Base-by-base conservation (phyloP, 768 basidiomycete genomes). In the Gautieria morchelliformis region DNA sequence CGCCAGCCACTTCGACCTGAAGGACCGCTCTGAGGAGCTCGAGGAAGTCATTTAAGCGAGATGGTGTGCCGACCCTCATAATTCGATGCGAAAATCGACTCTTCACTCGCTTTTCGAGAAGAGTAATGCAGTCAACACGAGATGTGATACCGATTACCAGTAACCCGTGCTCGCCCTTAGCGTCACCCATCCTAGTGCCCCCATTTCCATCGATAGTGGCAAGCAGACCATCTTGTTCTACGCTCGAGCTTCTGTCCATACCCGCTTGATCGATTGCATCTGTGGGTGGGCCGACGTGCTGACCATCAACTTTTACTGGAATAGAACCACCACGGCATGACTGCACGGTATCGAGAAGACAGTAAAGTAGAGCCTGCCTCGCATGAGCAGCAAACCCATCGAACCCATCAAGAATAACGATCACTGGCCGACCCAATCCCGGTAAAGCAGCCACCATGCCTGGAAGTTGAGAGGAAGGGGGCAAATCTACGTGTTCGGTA, bases 41-140 rank as follows among this genome's bases (percentile, higher is more conserved):
- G 12, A 80, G 66, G 76, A 85, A 87, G 17, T 70, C 70, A 4
- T 72, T 69, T 0, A 83, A 59, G 9, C 71, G 72, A 5, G 71
- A 64, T 2, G 85, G 82, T 14, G 87, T 80, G 0, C 82, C 78
- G 6, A 90, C 84, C 48, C 90, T 81, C 56, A 94, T 76, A 64
- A 92, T 89, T 56, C 96, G 78, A 33, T 93, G 92, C 1, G 94
- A 97, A 72, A 98, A 99, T 3, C 96, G 82, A 62, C 93, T 96
- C 71, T 98, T 96, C 51, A 99, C 96, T 45, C 96, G 79, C 69
- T 99, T 99, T 69, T 99, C 96, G 17, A 99, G 75, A 2, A 89
- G 71, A 61, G 89, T 87, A 59, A 97, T 79, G 17, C 91, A 87
- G 64, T 98, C 93, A 22, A 94, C 78, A 9, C 93, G 83, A 33